Conservation (phyloP, 768 basidiomycete species). For the Tulasnella sp. region DNA sequence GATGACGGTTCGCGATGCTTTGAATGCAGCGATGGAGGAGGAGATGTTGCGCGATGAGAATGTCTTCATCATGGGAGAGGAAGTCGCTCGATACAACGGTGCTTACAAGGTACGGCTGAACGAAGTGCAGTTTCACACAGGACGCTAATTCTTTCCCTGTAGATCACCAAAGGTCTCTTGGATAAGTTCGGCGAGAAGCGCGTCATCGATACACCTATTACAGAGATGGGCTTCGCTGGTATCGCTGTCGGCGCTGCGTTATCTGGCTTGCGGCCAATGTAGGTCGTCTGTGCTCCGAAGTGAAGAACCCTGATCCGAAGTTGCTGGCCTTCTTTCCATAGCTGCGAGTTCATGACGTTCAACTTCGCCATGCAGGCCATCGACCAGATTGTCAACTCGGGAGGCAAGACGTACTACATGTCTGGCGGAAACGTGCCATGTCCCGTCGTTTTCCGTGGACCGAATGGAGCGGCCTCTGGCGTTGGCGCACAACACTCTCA, state of each 20-base stretch:
- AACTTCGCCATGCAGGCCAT: slow-evolving; percentile 99
- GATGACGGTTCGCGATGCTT: slow-evolving; percentile 98
- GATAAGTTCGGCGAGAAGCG: slow-evolving; percentile 99
- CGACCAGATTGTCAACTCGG: slow-evolving; percentile 99
- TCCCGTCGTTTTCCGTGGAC: slow-evolving; percentile 98
- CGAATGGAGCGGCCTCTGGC: slow-evolving; percentile 96
- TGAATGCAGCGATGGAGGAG: slow-evolving; percentile 97
- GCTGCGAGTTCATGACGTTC: slow-evolving; percentile 99
- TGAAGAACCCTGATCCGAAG: slow-evolving; percentile 14
- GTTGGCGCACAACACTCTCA: slow-evolving; percentile 97
- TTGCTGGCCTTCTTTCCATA: slow-evolving; percentile 24
- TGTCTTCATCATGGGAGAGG: slow-evolving; percentile 94
- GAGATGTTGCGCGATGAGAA: slow-evolving; percentile 95
- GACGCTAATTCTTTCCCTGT: background rate
- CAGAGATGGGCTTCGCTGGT: slow-evolving; percentile 98
- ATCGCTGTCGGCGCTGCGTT: slow-evolving; percentile 90
- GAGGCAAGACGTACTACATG: slow-evolving; percentile 99
- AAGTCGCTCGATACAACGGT: slow-evolving; percentile 97
- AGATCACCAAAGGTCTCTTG: slow-evolving; percentile 97
- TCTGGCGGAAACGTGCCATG: slow-evolving; percentile 98
- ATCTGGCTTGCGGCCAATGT: slow-evolving; percentile 90
- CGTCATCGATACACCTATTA: slow-evolving; percentile 93
- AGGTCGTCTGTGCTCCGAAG: slow-evolving; percentile 22
- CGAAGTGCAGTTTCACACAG: background rate
- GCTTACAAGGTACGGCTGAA: slow-evolving; percentile 69